Base-by-base conservation (phyloP, 495 filamentous ascomycete genomes). In the Lophiostoma macrostomum region DNA sequence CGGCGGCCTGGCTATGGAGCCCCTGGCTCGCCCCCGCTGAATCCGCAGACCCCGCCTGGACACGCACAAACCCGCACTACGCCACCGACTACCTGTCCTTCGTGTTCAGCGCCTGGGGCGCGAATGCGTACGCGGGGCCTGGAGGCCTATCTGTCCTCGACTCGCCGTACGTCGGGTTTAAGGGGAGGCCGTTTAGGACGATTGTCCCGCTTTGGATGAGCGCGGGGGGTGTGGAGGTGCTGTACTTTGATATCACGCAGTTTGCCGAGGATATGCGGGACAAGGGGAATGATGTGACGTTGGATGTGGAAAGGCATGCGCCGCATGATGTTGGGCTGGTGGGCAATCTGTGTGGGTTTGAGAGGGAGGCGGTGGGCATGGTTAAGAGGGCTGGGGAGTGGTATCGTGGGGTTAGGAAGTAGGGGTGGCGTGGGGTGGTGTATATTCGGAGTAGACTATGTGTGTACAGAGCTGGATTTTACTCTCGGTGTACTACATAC, bases 241-340 rank as follows among this genome's bases (percentile, higher is more conserved):
- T 76, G 49, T 70, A 14, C 34, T 60, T 66, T 24, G 69, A 75
- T 18, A 63, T 67, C 39, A 50, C 42, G 32, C 38, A 60, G 49
- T 64, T 71, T 31, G 67, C 60, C 13, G 56, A 66, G 19, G 25
- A 42, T 40, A 71, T 74, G 53, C 27, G 31, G 28, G 30, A 44
- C 16, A 58, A 47, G 16, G 59, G 69, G 34, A 66, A 69, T 55
- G 43, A 56, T 7, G 64, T 74, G 2, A 64, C 65, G 32, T 37
- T 71, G 11, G 64, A 65, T 41, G 62, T 69, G 39, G 67, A 70
- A 41, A 48, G 63, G 41, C 30, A 38, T n/a, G 60, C 56, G 34
- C 65, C 67, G 13, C 73, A 76, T 57, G 71, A 76, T 69, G 38
- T 74, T 20, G 48, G 68, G 27, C 61, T 74, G 34, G 52, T 73